phyloP scores from a whole-genome alignment of 2,329 filamentous ascomycete species.

The Aspergillus neotritici region DNA sequence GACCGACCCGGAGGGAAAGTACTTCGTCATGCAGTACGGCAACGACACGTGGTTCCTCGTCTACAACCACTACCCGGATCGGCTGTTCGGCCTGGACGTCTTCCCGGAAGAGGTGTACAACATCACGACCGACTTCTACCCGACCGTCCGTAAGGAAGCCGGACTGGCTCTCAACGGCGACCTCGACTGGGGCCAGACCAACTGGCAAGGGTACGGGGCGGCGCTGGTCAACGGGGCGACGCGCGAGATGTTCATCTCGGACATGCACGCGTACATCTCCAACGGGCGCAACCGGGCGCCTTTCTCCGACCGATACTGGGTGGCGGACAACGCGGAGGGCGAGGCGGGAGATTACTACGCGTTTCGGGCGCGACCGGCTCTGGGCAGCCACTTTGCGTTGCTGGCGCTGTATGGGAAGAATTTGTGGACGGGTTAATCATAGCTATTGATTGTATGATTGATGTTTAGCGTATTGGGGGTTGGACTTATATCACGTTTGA shows the following conservation, averaged over 20 bases:
- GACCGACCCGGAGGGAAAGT: slow-evolving; percentile 26
- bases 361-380: slow-evolving; percentile 29
- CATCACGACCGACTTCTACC: slow-evolving; percentile 31
- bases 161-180: slow-evolving; percentile 32
- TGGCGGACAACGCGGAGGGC: slow-evolving; percentile 16
- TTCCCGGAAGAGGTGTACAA: slow-evolving; percentile 31
- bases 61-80: slow-evolving; percentile 36
- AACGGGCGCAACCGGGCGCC: slow-evolving; percentile 32
- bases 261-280: slow-evolving; percentile 29
- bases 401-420: slow-evolving; percentile 24
- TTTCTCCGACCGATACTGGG: slow-evolving; percentile 35
- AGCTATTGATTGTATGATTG: background rate
- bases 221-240: slow-evolving; percentile 19
- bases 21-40: slow-evolving; percentile 32
- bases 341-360: slow-evolving; percentile 19
- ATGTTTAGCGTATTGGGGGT: background rate
- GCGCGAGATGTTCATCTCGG: slow-evolving; percentile 24
- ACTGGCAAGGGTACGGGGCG: slow-evolving; percentile 35
- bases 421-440: slow-evolving; percentile 6
- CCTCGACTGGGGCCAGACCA: slow-evolving; percentile 33
- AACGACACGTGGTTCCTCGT: slow-evolving; percentile 24
- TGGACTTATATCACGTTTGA: too few species aligned
- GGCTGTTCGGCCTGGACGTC: slow-evolving; percentile 29
- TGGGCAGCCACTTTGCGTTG: slow-evolving; percentile 35
- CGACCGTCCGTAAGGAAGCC: slow-evolving; percentile 21